Base-by-base conservation (phyloP, 1,139 yeast species). In the Yarrowia galli region DNA sequence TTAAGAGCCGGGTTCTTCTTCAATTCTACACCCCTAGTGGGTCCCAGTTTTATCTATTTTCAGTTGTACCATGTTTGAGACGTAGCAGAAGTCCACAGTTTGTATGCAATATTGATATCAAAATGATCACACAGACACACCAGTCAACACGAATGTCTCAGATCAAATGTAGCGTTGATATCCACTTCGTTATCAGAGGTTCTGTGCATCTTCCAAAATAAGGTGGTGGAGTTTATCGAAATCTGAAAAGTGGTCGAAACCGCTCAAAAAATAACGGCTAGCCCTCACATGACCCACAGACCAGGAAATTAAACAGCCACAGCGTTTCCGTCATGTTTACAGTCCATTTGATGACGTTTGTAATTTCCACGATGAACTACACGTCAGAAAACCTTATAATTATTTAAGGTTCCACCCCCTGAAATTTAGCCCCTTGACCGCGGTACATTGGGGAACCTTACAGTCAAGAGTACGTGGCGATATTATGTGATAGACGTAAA, bases 1-100 rank as follows among this genome's bases (percentile, higher is more conserved):
- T 70, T 72, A 32, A 13, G 35, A n/a, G n/a, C 28, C 7, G 28
- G 28, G n/a, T 10, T 10, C 8, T 13, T 12, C 10, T 42, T 12
- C 6, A 20, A 23, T 20, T 20, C 23, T 10, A 13, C n/a, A n/a
- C 46, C 23, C 46, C 5, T 2, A 16, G 32, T 10, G 32, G 32
- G 32, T 10, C 9, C 32, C 10, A n/a, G 23, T 20, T 43, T 43
- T 43, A 43, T 43, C 46, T 43, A 43, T 43, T 40, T n/a, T 28
- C n/a, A n/a, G 13, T 42, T 28, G 32, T 28, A 28, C 9, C 32
- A 28, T n/a, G n/a, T n/a, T n/a, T n/a, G 9, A 8, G 16, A 38
- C n/a, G 18, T 16, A 13, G 28, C 3, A 16, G 12, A 43, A 16
- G 20, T 46, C n/a, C n/a, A n/a, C n/a, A n/a, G n/a, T n/a, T n/a